phyloP scores from a whole-genome alignment of 2,329 filamentous ascomycete species.

The Cercospora citrullina region DNA sequence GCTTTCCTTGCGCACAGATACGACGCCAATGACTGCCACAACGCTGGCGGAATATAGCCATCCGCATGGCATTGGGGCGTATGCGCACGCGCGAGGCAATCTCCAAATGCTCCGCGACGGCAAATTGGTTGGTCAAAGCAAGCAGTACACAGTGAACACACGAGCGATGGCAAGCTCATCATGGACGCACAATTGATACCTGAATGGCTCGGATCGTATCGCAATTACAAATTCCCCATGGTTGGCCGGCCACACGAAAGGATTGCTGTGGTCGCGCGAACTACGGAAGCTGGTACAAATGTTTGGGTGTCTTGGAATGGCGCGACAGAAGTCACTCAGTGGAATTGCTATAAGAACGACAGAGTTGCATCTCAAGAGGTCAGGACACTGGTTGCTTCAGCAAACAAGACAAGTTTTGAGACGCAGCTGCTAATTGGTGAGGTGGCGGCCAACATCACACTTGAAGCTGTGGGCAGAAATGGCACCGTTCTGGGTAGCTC shows the following conservation, averaged over 20 bases:
- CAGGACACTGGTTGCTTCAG: not conserved
- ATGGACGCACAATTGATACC: constrained; percentile 45
- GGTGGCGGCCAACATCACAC: not conserved
- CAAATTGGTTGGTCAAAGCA: constrained; percentile 53
- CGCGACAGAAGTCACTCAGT: not conserved
- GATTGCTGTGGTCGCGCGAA: constrained; percentile 1
- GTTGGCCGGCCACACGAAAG: constrained; percentile 30
- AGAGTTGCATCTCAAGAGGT: not conserved
- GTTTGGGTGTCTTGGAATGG: not conserved
- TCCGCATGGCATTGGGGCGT: constrained; percentile 38
- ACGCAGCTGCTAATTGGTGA: not conserved
- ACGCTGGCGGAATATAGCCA: constrained; percentile 16
- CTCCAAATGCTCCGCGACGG: constrained; percentile 50
- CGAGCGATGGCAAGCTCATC: constrained; percentile 49
- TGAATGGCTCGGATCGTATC: constrained; percentile 48
- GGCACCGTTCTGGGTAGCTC: not conserved
- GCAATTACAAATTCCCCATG: constrained; percentile 53
- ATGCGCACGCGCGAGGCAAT: constrained; percentile 42
- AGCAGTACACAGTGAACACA: constrained; percentile 40
- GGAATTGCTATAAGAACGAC: not conserved
- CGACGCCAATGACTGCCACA: constrained; percentile 16
- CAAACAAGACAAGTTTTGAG: not conserved
- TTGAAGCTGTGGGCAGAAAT: not conserved
- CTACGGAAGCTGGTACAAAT: not conserved
- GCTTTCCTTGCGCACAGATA: constrained; percentile 19